Evolutionary conservation across 495 filamentous ascomycete genomes (phyloP), one percentile per base, ranked within the genome.

Genomic region (Penicillium nucicola): DNA sequence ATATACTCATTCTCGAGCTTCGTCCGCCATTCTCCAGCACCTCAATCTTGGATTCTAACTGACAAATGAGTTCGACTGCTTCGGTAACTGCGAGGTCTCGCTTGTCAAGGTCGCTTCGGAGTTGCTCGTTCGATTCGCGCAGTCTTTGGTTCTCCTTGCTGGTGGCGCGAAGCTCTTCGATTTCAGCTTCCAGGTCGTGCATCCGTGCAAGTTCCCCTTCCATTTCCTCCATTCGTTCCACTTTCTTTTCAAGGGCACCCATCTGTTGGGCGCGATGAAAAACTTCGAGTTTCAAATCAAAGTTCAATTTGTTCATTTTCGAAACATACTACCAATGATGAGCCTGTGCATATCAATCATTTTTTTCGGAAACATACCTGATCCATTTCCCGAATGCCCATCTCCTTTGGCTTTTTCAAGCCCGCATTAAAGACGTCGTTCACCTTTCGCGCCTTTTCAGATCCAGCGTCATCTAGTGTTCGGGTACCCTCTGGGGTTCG

Each of bases 201-300:
- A 92, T 74, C 20, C 84, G 81, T 32, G 84, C 77, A 48, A 86
- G 76, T 53, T 92, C 85, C 30, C 80, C 75, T 42, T 84, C 78
- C 42, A 89, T 65, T 50, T 87, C 83, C 25, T 86, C 71, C 37
- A 89, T 79, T 41, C 85, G 84, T 9, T 81, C 84, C 22, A 83
- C 64, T 56, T 85, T 89, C 42, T 84, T 79, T 64, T 90, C 86
- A 45, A 91, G 44, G n/a, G 74, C 70, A 13, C 76, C 68, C 53
- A 89, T 76, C 28, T 89, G 82, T 41, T 85, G 75, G 10, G 74
- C 65, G 14, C 85, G 78, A 55, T 96, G 87, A 57, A 81, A 88
- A 1, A 96, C 75, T 52, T 92, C 88, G 40, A 96, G 74, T 66
- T 95, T 95, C 48, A 97, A 74, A 60, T 92, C 88, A 60, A 95